phyloP scores from a whole-genome alignment of 1,284 basidiomycete genomes.

The Pterulicium gracile region DNA sequence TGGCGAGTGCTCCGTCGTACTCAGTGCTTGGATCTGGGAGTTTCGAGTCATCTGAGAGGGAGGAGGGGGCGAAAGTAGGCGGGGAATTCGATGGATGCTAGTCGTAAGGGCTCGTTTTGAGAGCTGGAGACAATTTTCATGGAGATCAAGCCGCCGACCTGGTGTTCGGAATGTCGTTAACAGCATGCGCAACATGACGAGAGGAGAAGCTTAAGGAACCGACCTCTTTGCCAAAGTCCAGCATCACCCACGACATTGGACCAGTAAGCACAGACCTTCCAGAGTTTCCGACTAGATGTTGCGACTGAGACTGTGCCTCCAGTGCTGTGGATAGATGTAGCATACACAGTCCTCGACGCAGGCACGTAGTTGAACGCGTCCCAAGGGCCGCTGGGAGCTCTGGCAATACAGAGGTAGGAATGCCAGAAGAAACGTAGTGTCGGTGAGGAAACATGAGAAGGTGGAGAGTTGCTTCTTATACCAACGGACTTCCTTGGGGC shows the following conservation, averaged over 20 bases:
- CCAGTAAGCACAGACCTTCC: slow-evolving; percentile 22
- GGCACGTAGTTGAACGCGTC: slow-evolving; percentile 38
- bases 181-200: neutral
- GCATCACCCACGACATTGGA: slow-evolving; percentile 29
- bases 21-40: slow-evolving; percentile 26
- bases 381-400: slow-evolving; percentile 33
- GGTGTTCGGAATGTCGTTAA: neutral
- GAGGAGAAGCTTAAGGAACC: slow-evolving; percentile 4
- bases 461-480: neutral
- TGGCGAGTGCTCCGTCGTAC: slow-evolving; percentile 35
- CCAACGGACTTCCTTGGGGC: neutral
- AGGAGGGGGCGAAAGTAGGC: slow-evolving; percentile 29
- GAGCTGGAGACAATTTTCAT: slow-evolving; percentile 22
- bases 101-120: slow-evolving; percentile 21
- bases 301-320: slow-evolving; percentile 23
- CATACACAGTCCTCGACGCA: slow-evolving; percentile 24
- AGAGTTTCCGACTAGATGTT: slow-evolving; percentile 18
- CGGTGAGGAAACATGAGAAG: neutral
- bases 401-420: neutral
- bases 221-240: slow-evolving; percentile 39
- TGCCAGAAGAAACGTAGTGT: neutral
- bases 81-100: slow-evolving; percentile 36
- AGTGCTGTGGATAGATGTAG: slow-evolving; percentile 21
- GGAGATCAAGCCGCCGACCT: slow-evolving; percentile 37
- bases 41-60: slow-evolving; percentile 33